Evolutionary conservation across 164 flowering plant species (phyloP), one percentile per base, ranked within the genome.

Genomic region (Umbilicus rupestris): DNA sequence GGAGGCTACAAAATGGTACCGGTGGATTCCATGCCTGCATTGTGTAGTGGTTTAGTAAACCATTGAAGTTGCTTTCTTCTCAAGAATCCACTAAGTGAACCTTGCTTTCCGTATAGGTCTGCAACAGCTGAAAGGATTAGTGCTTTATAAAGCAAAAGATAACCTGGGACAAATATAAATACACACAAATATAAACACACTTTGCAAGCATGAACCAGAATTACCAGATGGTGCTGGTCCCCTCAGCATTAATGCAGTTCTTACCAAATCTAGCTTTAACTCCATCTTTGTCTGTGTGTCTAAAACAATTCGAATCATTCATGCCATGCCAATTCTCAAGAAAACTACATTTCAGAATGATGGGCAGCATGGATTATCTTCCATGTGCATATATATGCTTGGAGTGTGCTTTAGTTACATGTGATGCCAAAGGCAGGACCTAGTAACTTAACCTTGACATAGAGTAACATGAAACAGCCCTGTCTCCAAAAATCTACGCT

Each of bases 391-490:
- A 22, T 52, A 52, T 20, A 52, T 52, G 58, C 11, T 24, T 52
- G 29, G 58, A 1, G 58, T 52, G 58, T 52, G 58, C 29, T n/a
- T 0, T 55, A 22, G n/a, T 55, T 55, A 55, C 28, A 55, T 55
- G 60, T 55, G 35, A 55, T 28, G 60, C 28, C 60, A 55, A 55
- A 55, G 33, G 60, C 60, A 26, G 60, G 33, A 28, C 33, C 58
- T 7, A 35, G 7, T 7, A 35, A 35, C 7, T 35, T 35, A 7
- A 35, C 37, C 37, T 5, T 35, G 4, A 35, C 7, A 35, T 7
- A 35, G 12, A 5, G 44, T 41, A 41, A 9, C 12, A 41, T n/a
- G n/a, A n/a, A n/a, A n/a, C n/a, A n/a, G n/a, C n/a, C n/a, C n/a
- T n/a, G n/a, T n/a, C n/a, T n/a, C n/a, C n/a, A n/a, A n/a, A n/a